These are phyloP conservation scores for Lyophyllum shimeji DNA, from an alignment of 768 basidiomycete species.

Conservation along the genomic window DNA sequence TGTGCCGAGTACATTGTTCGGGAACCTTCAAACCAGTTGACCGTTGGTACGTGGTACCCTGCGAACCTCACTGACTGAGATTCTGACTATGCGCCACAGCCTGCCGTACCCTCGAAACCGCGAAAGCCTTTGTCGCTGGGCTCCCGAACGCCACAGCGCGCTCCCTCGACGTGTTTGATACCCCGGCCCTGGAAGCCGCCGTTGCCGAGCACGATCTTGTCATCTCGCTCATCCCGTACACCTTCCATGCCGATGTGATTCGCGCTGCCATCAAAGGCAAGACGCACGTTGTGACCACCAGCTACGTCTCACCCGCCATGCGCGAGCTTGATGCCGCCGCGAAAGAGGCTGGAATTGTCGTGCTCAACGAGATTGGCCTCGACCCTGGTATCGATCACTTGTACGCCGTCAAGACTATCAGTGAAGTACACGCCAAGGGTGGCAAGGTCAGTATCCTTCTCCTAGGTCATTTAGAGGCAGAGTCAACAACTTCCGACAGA, in stretches of 20 bases:
- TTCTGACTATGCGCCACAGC: constrained; percentile 40
- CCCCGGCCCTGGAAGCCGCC: constrained; percentile 71
- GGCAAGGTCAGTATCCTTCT: constrained; percentile 68
- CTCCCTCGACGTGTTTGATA: constrained; percentile 78
- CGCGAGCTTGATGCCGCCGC: constrained; percentile 78
- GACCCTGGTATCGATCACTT: constrained; percentile 95
- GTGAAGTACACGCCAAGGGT: constrained; percentile 90
- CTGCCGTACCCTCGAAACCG: constrained; percentile 82
- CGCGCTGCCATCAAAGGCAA: constrained; percentile 87
- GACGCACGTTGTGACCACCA: constrained; percentile 94
- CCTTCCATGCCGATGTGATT: constrained; percentile 85
- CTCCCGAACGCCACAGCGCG: constrained; percentile 73
- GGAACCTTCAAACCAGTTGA: constrained; percentile 77
- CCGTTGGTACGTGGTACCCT: constrained; percentile 59
- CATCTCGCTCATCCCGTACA: constrained; percentile 96
- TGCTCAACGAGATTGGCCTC: constrained; percentile 97
- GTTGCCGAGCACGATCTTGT: constrained; percentile 90
- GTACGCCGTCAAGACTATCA: constrained; percentile 92
- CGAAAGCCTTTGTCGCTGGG: constrained; percentile 63
- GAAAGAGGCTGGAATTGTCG: constrained; percentile 86
- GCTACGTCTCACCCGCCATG: constrained; percentile 92
- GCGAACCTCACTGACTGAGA: neutral
- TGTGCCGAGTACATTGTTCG: constrained; percentile 92
- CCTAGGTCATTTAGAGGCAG: neutral
- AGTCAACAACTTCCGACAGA: constrained; percentile 34